Evolutionary conservation across 495 filamentous ascomycete species (phyloP), one percentile per base, ranked within the genome.

Genomic region (Aspergillus asperescens): DNA sequence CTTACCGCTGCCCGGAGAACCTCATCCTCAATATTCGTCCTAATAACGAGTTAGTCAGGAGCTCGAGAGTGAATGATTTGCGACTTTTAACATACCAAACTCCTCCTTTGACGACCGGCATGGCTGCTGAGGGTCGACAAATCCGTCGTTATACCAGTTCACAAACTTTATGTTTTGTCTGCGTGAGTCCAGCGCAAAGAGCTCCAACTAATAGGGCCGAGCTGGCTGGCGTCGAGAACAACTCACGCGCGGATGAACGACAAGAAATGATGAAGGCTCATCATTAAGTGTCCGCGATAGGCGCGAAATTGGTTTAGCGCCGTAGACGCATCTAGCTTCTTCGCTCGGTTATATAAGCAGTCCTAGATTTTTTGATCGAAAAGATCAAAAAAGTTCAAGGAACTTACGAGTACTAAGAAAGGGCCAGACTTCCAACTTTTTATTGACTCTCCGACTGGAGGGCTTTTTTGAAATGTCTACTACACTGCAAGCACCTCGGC

Each of bases 91-190:
- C 54, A 79, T 84, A 78, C 88, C 93, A 98, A 59, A 96, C 92
- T 62, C 93, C 93, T 73, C 92, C 93, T 76, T 98, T 96, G 67
- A 96, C 92, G 67, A 95, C 90, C 62, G 90, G 89, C 93, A 96
- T 98, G 58, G 58, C 54, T 66, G 57, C 40, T 53, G 28, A 55
- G 38, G 42, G 23, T 50, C 44, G 27, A 48, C 19, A 8, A 35
- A 20, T 16, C 27, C 38, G 53, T 50, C 50, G 52, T 39, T 48
- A 44, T 52, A 56, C 18, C 34, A 52, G 60, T 56, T 41, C n/a
- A 56, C 49, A 29, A 38, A 20, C 24, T 39, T 0, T 7, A 18
- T 27, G 50, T 10, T 16, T 9, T n/a, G n/a, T n/a, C n/a, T 43
- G 29, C 3, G 35, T 46, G 10, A 7, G 12, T 4, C 3, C 16